Evolutionary conservation across 2,329 filamentous ascomycete genomes (phyloP).

Genomic region (Intubia oerlemansii): DNA sequence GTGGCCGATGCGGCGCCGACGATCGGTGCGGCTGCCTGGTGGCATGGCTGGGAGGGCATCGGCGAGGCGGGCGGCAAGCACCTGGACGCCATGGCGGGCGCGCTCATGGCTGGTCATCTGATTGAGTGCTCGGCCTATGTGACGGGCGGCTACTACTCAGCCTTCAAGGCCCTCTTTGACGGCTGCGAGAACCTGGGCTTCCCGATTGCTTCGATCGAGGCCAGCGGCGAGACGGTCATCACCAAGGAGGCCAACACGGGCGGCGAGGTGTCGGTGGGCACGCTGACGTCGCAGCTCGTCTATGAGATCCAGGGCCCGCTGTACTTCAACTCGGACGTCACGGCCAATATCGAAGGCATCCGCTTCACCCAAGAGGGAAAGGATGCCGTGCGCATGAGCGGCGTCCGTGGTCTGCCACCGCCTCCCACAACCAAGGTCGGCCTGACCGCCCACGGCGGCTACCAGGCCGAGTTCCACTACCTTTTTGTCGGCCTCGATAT

Average conservation of each 20-base stretch:
- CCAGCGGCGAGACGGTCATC: slow-evolving; percentile 15
- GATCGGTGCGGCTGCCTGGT: slow-evolving; percentile 25
- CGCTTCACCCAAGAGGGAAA: slow-evolving; percentile 22
- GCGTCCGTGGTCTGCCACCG: slow-evolving; percentile 14
- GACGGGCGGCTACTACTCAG: slow-evolving; percentile 24
- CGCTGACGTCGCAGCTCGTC: slow-evolving; percentile 12
- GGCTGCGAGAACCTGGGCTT: slow-evolving; percentile 21
- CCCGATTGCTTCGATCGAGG: slow-evolving; percentile 25
- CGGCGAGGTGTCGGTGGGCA: slow-evolving; percentile 8
- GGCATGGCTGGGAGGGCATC: slow-evolving; percentile 22
- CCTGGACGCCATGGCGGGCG: slow-evolving; percentile 22
- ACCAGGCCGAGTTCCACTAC: slow-evolving; percentile 10
- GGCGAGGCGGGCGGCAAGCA: no score
- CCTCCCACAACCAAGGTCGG: slow-evolving; percentile 13
- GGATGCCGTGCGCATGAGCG: slow-evolving; percentile 13
- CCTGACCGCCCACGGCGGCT: slow-evolving; percentile 9
- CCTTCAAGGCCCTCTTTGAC: slow-evolving; percentile 20
- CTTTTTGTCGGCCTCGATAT: slow-evolving; percentile 9
- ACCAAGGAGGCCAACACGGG: slow-evolving; percentile 10
- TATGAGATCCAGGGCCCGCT: slow-evolving; percentile 18
- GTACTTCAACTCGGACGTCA: slow-evolving; percentile 15
- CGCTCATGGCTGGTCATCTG: slow-evolving; percentile 20
- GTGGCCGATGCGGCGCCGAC: slow-evolving; percentile 19
- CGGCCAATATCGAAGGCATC: slow-evolving; percentile 11
- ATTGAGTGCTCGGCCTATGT: slow-evolving; percentile 24